Conservation (phyloP, 2,329 filamentous ascomycete species). For the Penicillium sp. region DNA sequence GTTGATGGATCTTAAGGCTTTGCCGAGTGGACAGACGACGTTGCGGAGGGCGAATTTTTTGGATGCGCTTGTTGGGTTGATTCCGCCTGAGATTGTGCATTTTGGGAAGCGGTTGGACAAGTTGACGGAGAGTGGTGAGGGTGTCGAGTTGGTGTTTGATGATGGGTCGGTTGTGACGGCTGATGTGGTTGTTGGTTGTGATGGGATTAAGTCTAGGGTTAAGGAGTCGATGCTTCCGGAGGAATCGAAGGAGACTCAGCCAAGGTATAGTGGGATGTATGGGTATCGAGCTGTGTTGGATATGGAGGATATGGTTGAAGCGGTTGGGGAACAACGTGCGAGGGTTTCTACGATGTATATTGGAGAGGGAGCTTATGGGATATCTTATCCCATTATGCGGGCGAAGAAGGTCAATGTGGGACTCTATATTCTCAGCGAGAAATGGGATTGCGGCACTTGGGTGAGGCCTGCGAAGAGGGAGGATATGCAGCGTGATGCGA, state of each 20-base stretch:
- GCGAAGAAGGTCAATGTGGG: slow-evolving; percentile 43
- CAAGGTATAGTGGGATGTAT: slow-evolving; percentile 44
- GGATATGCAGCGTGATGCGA: slow-evolving; percentile 38
- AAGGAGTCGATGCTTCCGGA: slow-evolving; percentile 37
- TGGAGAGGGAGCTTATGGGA: slow-evolving; percentile 38
- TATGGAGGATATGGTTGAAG: slow-evolving; percentile 41
- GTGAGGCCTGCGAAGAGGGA: slow-evolving; percentile 37
- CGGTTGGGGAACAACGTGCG: slow-evolving; percentile 42
- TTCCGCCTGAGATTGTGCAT: slow-evolving; percentile 38
- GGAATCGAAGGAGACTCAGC: slow-evolving; percentile 24
- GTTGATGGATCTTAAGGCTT: slow-evolving; percentile 40
- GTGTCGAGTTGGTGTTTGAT: slow-evolving; percentile 36
- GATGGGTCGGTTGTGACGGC: slow-evolving; percentile 39
- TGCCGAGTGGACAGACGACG: slow-evolving; percentile 41
- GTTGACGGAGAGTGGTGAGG: slow-evolving; percentile 25
- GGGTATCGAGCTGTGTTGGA: slow-evolving; percentile 44
- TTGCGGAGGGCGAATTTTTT: slow-evolving; percentile 43
- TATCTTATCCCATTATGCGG: slow-evolving; percentile 44
- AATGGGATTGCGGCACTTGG: slow-evolving; percentile 42
- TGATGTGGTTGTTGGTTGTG: slow-evolving; percentile 45
- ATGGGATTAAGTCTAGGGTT: slow-evolving; percentile 43
- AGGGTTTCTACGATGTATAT: slow-evolving; percentile 41
- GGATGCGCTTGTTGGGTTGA: slow-evolving; percentile 39
- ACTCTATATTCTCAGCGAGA: slow-evolving; percentile 35
- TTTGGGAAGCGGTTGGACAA: slow-evolving; percentile 43